Base-by-base conservation (phyloP, 1,284 basidiomycete species). In the Schizophyllum commune region DNA sequence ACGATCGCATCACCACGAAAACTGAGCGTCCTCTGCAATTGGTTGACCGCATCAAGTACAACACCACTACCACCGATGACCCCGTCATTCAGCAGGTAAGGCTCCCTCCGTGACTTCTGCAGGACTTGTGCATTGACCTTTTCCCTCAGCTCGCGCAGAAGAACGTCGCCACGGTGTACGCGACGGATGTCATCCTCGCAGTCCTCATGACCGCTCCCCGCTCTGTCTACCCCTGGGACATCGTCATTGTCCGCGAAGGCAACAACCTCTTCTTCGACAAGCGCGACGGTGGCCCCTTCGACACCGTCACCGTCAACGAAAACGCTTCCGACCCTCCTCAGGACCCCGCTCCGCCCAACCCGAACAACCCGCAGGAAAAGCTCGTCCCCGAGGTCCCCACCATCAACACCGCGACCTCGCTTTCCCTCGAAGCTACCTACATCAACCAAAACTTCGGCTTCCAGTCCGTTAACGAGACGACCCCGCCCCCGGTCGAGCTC, bases 371-470 rank as follows among this genome's bases (percentile, higher is more conserved):
- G 4, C 72, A 73, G 22, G 90, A 91, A 68, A 91, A 87, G 68
- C 68, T 73, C 15, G 75, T 77, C 17, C 83, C 84, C 52, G 92
- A 94, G 63, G 73, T 77, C 0, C 83, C 88, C 13, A 83, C 89
- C 0, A 94, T 98, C 78, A 99, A 99, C 79, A 88, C 94, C 13
- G 94, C 96, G 1, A 92, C 93, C 1, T 94, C 93, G 1, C 83
- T 99, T 57, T 96, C 95, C 1, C 83, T 99, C 55, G 97, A 99
- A 75, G 97, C 97, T 11, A 98, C 96, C 34, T 99, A 97, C 76
- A 94, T 99, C 81, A 98, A 98, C 79, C 94, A 98, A 74, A 98
- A 98, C 79, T 99, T 98, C 72, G 89, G 91, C 32, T 97, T 96
- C 82, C 97, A 99, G 77, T 89, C 94, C 56, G 96, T 97, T 61